Conservation (phyloP, 768 basidiomycete genomes). For the Hydnomerulius pinastri region DNA sequence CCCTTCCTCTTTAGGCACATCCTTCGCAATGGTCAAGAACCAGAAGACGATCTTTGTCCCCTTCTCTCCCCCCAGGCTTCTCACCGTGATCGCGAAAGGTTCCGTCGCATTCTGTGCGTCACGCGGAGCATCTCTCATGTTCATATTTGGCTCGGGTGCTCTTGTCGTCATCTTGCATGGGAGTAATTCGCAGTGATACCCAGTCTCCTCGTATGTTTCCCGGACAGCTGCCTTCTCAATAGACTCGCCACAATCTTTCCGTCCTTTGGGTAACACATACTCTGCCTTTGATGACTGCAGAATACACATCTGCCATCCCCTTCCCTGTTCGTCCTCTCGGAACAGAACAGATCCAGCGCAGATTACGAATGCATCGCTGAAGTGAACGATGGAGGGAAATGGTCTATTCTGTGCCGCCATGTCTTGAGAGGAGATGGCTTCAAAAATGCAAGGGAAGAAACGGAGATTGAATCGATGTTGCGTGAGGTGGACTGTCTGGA, state of each 20-base stretch:
- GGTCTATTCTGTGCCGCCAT: background rate
- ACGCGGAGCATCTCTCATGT: conserved; percentile 31
- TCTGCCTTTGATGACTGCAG: conserved; percentile 10
- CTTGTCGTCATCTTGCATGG: conserved; percentile 53
- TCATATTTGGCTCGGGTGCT: conserved; percentile 50
- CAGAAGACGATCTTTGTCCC: conserved; percentile 54
- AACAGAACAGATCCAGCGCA: conserved; percentile 24
- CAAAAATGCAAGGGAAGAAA: background rate
- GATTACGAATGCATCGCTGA: conserved; percentile 19
- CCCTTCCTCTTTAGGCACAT: conserved; percentile 38
- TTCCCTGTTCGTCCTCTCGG: background rate
- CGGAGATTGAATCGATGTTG: background rate
- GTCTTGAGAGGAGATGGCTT: background rate
- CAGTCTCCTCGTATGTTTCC: conserved; percentile 69
- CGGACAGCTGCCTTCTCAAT: conserved; percentile 53
- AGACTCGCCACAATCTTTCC: conserved; percentile 58
- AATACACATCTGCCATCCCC: conserved; percentile 17
- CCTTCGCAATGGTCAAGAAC: conserved; percentile 43
- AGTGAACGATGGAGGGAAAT: conserved; percentile 8
- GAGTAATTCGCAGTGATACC: conserved; percentile 53
- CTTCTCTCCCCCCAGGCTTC: conserved; percentile 21
- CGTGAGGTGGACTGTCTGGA: background rate
- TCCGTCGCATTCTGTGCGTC: conserved; percentile 27
- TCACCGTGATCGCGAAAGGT: conserved; percentile 38
- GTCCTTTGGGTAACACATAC: conserved; percentile 59